A percentile compares a stretch with the other conserved stretches of the same genome.
Conservation (phyloP, 495 filamentous ascomycete species). For the Penicilliopsis zonata region DNA sequence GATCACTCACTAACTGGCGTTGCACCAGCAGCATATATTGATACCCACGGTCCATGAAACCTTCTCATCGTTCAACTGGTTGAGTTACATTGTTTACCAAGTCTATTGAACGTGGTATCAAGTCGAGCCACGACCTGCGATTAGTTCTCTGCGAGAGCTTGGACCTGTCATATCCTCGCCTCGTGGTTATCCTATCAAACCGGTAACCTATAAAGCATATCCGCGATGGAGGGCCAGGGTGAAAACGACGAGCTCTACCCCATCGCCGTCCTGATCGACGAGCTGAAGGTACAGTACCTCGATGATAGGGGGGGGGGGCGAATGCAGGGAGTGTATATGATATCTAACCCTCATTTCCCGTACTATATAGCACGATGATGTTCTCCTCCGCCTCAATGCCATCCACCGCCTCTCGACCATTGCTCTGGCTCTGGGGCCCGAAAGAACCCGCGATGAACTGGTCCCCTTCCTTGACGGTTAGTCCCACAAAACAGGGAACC, state of each 20-base stretch:
- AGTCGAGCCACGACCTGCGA: constrained; percentile 10
- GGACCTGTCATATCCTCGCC: constrained; percentile 21
- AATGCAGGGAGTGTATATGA: neutral
- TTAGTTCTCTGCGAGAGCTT: constrained; percentile 15
- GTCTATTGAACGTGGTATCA: constrained; percentile 13
- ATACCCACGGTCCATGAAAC: constrained; percentile 4
- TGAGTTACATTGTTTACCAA: constrained; percentile 13
- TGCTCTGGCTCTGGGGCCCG: constrained; percentile 85
- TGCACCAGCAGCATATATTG: constrained; percentile 8
- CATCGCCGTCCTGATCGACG: constrained; percentile 98
- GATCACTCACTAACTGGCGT: constrained; percentile 7
- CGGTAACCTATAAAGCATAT: constrained; percentile 14
- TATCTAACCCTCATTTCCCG: constrained; percentile 11
- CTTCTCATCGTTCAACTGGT: constrained; percentile 4
- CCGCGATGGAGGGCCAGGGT: constrained; percentile 55
- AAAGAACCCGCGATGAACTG: constrained; percentile 92
- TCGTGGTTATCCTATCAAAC: constrained; percentile 10
- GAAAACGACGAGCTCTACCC: constrained; percentile 96
- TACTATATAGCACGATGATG: constrained; percentile 77
- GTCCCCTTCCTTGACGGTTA: constrained; percentile 97
- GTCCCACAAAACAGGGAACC: constrained; percentile 13
- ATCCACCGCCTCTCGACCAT: constrained; percentile 97
- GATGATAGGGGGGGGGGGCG: no score
- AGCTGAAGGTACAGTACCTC: constrained; percentile 68
- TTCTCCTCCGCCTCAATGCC: constrained; percentile 91